Percentiles rank a stretch among this genome's conserved stretches.
phyloP scores from a whole-genome alignment of 2,329 filamentous ascomycete genomes.

The Daldinia sp. region DNA sequence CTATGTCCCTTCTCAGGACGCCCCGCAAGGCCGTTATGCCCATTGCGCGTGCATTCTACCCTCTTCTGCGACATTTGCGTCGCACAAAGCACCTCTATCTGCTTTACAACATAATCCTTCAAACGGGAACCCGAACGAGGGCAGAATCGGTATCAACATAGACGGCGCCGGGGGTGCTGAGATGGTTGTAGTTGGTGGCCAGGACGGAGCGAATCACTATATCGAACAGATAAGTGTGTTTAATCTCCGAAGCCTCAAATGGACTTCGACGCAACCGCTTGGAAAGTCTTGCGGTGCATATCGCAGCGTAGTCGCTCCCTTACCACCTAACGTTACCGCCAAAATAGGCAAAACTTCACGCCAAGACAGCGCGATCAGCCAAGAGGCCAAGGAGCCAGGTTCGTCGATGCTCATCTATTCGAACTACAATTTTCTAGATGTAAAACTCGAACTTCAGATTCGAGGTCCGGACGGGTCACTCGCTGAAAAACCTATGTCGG shows the following conservation, averaged over 20 bases:
- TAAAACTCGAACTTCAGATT: slow-evolving; percentile 94
- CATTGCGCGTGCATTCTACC: slow-evolving; percentile 95
- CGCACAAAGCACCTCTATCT: slow-evolving; percentile 83
- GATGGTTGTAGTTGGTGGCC: slow-evolving; percentile 96
- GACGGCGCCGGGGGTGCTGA: slow-evolving; percentile 94
- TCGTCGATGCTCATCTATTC: slow-evolving; percentile 96
- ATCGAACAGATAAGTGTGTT: slow-evolving; percentile 99
- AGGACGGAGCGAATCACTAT: slow-evolving; percentile 98
- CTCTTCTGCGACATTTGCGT: slow-evolving; percentile 88
- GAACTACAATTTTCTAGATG: slow-evolving; percentile 98
- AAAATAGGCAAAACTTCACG: slow-evolving; percentile 71
- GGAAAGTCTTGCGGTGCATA: slow-evolving; percentile 97
- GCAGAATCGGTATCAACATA: slow-evolving; percentile 86
- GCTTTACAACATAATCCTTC: slow-evolving; percentile 91
- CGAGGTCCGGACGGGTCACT: slow-evolving; percentile 85
- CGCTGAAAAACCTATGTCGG: slow-evolving; percentile 89
- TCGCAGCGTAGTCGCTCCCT: slow-evolving; percentile 90
- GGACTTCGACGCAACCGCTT: slow-evolving; percentile 88
- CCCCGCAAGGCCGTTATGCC: slow-evolving; percentile 93
- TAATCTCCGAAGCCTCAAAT: slow-evolving; percentile 93
- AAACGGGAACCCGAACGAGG: slow-evolving; percentile 85
- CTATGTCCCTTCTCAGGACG: slow-evolving; percentile 80
- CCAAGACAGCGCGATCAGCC: slow-evolving; percentile 62
- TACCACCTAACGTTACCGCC: slow-evolving; percentile 74
- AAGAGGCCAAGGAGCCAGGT: slow-evolving; percentile 68